Conservation (phyloP, 257 asterid species). For the Haberlea rhodopensis region DNA sequence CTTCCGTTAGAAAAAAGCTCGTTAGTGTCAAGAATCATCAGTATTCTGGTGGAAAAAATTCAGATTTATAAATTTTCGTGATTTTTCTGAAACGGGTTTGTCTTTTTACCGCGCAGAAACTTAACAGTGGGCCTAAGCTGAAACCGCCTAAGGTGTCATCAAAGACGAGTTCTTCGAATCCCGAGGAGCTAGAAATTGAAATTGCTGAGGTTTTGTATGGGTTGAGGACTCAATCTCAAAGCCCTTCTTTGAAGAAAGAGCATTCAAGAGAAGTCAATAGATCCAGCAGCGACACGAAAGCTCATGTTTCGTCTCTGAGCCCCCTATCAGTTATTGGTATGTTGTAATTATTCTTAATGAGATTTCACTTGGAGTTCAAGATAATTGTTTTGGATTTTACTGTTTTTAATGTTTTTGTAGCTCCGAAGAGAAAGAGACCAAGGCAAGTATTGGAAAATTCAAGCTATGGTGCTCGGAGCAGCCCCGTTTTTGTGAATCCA, state of each 20-base stretch:
- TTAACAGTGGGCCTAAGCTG: slow-evolving; percentile 45
- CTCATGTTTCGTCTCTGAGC: slow-evolving; percentile 60
- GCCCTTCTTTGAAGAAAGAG: slow-evolving; percentile 66
- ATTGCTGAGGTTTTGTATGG: slow-evolving; percentile 91
- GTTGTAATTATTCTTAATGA: slow-evolving; percentile 19
- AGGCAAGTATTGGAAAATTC: slow-evolving; percentile 64
- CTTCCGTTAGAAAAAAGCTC: slow-evolving; percentile 65
- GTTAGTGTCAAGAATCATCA: slow-evolving; percentile 40
- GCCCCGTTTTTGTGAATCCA: slow-evolving; percentile 46
- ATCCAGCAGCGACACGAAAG: slow-evolving; percentile 50
- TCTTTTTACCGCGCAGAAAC: slow-evolving; percentile 48
- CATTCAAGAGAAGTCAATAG: slow-evolving; percentile 64
- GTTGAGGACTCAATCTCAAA: slow-evolving; percentile 75
- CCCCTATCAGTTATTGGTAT: slow-evolving; percentile 73
- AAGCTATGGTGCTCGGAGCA: slow-evolving; percentile 42
- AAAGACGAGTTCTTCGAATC: slow-evolving; percentile 64
- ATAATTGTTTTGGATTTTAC: neutral
- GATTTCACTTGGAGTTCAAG: neutral
- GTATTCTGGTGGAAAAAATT: neutral
- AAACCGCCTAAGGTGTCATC: slow-evolving; percentile 72
- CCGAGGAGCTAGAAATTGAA: slow-evolving; percentile 91
- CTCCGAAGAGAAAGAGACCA: slow-evolving; percentile 85
- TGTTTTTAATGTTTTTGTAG: too few relatives aligned
- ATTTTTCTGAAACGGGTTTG: slow-evolving; percentile 1
- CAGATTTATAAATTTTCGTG: neutral